Percentiles rank a stretch among this genome's conserved stretches.
phyloP scores from a whole-genome alignment of 345 rosid genomes.

The Heritiera littoralis region DNA sequence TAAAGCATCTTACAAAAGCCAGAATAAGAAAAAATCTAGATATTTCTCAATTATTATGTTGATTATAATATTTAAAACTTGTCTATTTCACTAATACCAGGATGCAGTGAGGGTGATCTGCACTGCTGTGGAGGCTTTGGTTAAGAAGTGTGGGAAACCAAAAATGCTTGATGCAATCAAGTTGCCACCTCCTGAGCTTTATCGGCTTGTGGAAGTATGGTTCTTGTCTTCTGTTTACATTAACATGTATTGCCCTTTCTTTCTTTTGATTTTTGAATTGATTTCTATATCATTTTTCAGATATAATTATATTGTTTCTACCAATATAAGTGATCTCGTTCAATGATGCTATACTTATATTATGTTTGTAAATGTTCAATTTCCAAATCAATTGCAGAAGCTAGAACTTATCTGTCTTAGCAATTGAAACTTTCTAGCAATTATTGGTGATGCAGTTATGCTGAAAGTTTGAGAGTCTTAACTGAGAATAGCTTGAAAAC shows the following conservation, averaged over 20 bases:
- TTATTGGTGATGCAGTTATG: background rate
- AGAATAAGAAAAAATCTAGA: background rate
- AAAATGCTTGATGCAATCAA: constrained; percentile 90
- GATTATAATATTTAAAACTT: constrained; percentile 9
- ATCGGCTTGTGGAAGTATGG: constrained; percentile 82
- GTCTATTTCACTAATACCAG: constrained; percentile 46
- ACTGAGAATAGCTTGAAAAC: background rate
- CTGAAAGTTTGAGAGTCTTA: constrained; percentile 4
- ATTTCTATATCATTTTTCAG: background rate
- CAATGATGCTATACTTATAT: background rate
- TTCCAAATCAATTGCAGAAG: background rate
- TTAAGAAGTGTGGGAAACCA: constrained; percentile 76
- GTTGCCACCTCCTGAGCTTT: constrained; percentile 84
- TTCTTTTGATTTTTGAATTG: constrained; percentile 4
- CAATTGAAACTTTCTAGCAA: constrained; percentile 2
- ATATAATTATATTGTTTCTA: background rate
- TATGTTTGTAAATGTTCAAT: background rate
- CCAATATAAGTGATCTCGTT: constrained; percentile 10
- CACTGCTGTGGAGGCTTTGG: constrained; percentile 71
- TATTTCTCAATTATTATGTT: constrained; percentile 24
- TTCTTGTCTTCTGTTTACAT: constrained; percentile 22
- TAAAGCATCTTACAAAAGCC: constrained; percentile 5
- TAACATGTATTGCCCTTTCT: background rate
- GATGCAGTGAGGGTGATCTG: constrained; percentile 86
- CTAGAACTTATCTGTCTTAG: background rate